Base-by-base conservation (phyloP, 495 filamentous ascomycete genomes). In the Tuber microsphaerosporum region DNA sequence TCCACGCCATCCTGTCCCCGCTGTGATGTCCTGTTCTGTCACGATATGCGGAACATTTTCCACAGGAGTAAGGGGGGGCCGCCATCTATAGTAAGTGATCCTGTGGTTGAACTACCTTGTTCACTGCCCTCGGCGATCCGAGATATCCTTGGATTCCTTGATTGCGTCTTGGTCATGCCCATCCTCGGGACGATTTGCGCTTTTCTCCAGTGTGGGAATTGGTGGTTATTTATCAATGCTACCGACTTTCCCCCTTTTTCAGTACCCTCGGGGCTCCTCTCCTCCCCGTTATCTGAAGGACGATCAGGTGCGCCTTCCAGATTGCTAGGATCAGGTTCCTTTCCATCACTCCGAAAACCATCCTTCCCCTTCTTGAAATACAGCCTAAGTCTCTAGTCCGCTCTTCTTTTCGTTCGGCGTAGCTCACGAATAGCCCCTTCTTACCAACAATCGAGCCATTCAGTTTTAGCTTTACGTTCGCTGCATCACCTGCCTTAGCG, bases 381-480 rank as follows among this genome's bases (percentile, higher is more conserved):
- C 1, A 65, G 76, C 39, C 81, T 83, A 34, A 83, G 71, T 73
- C 81, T 78, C 69, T 83, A 77, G 69, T 79, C 19, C 81, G 81
- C 42, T 83, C 81, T 34, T 83, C 81, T 45, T 83, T 83, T 46
- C 81, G 75, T 72, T 83, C 81, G 16, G 79, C 81, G 71, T 77
- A 83, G 61, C 74, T 83, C 8, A 83, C 75, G 61, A 83, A 83
- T 19, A 83, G 71, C 65, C 81, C 75, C 70, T 83, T 83, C 42
- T 71, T 79, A 16, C 81, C 81, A n/a, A 83, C 78, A 37, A 83
- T 75, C 9, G 69, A 92, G 81, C 93, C 92, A 84, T 99, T 92
- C 80, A 99, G 89, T 76, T 92, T 90, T 1, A 97, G 93, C 61
- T 97, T 95, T 76, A 94, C 94, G 83, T 87, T 88, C 80, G 90